Conservation (phyloP, 2,329 filamentous ascomycete species). For the Sporothrix euskadiensis region DNA sequence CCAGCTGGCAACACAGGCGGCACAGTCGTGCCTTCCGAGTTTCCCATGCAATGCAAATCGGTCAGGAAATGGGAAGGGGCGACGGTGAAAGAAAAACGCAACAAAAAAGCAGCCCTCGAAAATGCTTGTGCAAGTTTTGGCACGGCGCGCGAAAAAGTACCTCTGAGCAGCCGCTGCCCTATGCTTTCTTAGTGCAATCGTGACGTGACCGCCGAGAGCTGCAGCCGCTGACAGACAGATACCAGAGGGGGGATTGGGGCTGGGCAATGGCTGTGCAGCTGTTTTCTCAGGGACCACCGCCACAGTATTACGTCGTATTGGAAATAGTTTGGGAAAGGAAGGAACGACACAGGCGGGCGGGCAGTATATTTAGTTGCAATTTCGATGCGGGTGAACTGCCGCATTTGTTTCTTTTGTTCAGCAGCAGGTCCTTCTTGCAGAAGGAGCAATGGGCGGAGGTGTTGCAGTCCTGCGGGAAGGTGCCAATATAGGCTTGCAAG, state of each 20-base stretch:
- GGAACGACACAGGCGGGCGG: background rate
- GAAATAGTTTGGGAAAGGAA: background rate
- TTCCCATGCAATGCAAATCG: background rate
- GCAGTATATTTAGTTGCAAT: background rate
- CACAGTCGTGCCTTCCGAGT: background rate
- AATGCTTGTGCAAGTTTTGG: background rate
- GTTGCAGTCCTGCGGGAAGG: background rate
- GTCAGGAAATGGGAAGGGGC: conserved; percentile 6
- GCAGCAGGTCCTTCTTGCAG: background rate
- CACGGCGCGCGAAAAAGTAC: background rate
- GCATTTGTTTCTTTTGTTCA: background rate
- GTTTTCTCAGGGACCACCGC: background rate
- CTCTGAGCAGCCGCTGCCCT: background rate
- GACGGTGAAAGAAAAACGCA: background rate
- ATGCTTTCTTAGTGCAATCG: background rate
- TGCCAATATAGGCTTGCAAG: conserved; percentile 4
- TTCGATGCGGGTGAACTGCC: background rate
- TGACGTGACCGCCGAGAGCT: background rate
- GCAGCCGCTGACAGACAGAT: background rate
- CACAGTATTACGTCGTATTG: background rate
- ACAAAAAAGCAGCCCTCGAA: background rate
- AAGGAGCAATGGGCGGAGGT: background rate
- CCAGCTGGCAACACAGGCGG: background rate
- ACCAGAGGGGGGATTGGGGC: background rate
- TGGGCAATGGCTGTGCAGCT: conserved; percentile 15